phyloP scores from a whole-genome alignment of 345 rosid species.

The Mercurialis annua region DNA sequence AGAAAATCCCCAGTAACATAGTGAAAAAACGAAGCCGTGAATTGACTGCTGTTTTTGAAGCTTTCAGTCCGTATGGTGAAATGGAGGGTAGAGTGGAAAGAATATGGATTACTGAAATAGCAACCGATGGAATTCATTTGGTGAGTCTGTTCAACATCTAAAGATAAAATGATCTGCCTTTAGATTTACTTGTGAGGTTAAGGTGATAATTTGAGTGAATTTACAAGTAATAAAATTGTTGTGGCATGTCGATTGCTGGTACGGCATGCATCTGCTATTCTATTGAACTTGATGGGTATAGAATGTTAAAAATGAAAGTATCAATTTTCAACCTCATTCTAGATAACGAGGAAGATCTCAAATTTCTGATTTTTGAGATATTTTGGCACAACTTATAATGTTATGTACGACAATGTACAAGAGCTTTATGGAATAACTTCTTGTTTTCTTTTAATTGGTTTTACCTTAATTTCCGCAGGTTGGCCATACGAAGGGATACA shows the following conservation, averaged over 20 bases:
- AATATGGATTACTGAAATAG: constrained; percentile 91
- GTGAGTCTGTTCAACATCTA: constrained; percentile 32
- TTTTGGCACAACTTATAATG: background rate
- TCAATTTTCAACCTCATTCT: background rate
- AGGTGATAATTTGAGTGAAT: background rate
- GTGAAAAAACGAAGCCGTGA: constrained; percentile 93
- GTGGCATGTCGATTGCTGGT: background rate
- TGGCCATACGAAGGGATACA: constrained; percentile 86
- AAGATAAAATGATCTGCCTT: background rate
- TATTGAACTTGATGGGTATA: background rate
- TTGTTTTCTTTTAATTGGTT: background rate
- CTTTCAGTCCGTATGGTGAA: constrained; percentile 75
- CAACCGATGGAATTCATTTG: constrained; percentile 85
- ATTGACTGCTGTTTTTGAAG: constrained; percentile 79
- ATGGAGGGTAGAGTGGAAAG: constrained; percentile 86
- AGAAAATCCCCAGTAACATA: constrained; percentile 72
- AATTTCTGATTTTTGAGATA: background rate
- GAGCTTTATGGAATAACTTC: background rate
- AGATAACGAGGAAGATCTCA: background rate
- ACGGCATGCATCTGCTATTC: background rate
- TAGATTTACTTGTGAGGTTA: background rate
- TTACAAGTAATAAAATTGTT: background rate
- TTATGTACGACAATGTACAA: background rate
- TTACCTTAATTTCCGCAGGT: constrained; percentile 47
- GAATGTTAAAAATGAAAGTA: background rate